Evolutionary conservation across 2,329 filamentous ascomycete species (phyloP).

Genomic region (Penicillium sp.): DNA sequence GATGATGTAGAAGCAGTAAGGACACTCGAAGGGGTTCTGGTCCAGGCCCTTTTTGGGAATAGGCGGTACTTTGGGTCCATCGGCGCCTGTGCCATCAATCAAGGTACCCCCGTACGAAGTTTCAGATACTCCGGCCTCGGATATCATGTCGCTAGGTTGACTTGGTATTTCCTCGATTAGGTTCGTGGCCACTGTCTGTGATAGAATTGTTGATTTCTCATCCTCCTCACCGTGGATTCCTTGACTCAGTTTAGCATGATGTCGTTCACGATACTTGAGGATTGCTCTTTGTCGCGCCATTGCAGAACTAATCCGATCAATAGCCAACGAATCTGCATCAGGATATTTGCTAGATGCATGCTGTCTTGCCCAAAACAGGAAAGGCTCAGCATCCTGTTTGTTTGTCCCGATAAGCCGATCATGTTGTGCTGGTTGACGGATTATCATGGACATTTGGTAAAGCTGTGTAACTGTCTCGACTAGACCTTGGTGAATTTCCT

Average conservation of each 20-base stretch:
- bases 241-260: conserved; percentile 37
- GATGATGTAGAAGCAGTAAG: conserved; percentile 46
- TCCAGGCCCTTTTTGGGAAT: conserved; percentile 26
- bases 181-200: background rate
- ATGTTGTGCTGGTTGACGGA: conserved; percentile 42
- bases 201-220: background rate
- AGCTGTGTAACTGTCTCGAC: conserved; percentile 37
- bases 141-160: background rate
- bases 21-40: conserved; percentile 43
- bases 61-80: conserved; percentile 20
- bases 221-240: conserved; percentile 23
- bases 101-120: conserved; percentile 5
- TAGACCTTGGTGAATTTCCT: conserved; percentile 21
- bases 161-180: background rate
- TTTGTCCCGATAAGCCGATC: conserved; percentile 29
- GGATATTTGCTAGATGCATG: conserved; percentile 39
- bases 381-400: conserved; percentile 2
- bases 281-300: conserved; percentile 43
- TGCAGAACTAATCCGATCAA: conserved; percentile 34
- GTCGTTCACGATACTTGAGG: conserved; percentile 43
- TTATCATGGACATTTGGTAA: conserved; percentile 42
- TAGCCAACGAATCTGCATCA: conserved; percentile 13
- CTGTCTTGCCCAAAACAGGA: conserved; percentile 12
- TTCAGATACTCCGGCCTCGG: conserved; percentile 1
- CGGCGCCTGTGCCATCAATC: background rate